Evolutionary conservation across 768 basidiomycete species (phyloP).

Genomic region (Collybiopsis confluens): DNA sequence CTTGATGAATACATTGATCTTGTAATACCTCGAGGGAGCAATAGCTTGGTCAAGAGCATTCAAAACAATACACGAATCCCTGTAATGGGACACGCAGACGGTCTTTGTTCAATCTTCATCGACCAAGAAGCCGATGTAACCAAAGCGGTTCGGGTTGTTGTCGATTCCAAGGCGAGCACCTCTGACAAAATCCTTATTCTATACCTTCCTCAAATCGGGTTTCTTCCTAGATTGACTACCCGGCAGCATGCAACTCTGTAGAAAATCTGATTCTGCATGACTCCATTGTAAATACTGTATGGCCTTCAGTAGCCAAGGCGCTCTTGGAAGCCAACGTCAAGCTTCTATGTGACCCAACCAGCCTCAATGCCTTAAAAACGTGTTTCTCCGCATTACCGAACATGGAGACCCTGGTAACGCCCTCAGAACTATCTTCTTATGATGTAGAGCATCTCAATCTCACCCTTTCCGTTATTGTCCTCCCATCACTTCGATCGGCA

Average conservation of each 20-base stretch:
- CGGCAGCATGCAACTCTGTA: constrained; percentile 91
- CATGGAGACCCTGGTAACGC: constrained; percentile 41
- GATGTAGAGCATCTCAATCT: constrained; percentile 85
- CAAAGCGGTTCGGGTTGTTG: constrained; percentile 77
- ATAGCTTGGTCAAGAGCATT: constrained; percentile 81
- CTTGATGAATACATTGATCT: constrained; percentile 94
- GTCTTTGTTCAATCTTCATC: constrained; percentile 85
- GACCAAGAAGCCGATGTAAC: constrained; percentile 76
- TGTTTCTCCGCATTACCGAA: constrained; percentile 32
- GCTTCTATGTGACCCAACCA: constrained; percentile 72
- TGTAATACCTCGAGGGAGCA: constrained; percentile 95
- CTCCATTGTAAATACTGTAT: constrained; percentile 63
- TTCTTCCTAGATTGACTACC: constrained; percentile 73
- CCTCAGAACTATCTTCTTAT: constrained; percentile 64
- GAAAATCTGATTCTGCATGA: constrained; percentile 89
- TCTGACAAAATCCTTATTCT: background rate
- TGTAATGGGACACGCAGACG: constrained; percentile 99
- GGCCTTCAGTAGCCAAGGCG: constrained; percentile 74
- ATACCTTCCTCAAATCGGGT: background rate
- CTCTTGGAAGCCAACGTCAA: constrained; percentile 67
- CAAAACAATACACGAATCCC: constrained; percentile 89
- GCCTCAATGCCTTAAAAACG: constrained; percentile 51
- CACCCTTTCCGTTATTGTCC: constrained; percentile 73
- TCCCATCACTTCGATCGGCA: constrained; percentile 69
- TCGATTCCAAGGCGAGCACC: constrained; percentile 82